Conservation (phyloP, 495 filamentous ascomycete species). For the Xylaria palmicola region DNA sequence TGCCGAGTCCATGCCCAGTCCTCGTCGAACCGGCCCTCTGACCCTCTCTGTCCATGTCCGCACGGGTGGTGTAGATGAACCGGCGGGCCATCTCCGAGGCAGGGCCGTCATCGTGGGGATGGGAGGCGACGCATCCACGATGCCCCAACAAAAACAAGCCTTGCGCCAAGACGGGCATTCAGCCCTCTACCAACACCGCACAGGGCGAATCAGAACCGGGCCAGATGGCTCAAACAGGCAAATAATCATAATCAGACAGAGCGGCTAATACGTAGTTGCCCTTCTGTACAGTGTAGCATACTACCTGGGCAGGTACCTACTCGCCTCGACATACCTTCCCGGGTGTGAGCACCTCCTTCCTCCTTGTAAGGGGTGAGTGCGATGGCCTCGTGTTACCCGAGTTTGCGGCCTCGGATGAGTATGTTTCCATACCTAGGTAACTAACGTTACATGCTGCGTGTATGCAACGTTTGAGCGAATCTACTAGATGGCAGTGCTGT, state of each 20-base stretch:
- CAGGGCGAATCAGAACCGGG: conserved; percentile 6
- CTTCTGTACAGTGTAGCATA: background rate
- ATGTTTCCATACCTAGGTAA: no score
- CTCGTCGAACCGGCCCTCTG: background rate
- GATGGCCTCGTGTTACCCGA: no score
- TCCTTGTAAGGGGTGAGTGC: no score
- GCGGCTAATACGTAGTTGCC: background rate
- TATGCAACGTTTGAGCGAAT: no score
- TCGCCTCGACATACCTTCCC: no score
- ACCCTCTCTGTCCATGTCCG: background rate
- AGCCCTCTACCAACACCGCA: background rate
- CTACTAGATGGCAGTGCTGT: no score
- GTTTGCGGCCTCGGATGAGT: no score
- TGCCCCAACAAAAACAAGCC: conserved; percentile 13
- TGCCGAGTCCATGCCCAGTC: background rate
- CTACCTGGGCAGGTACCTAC: no score
- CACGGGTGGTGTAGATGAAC: background rate
- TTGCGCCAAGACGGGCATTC: conserved; percentile 6
- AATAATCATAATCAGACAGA: background rate
- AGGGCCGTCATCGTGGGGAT: background rate
- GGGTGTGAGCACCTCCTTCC: no score
- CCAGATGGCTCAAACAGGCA: conserved; percentile 3
- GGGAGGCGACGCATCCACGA: background rate
- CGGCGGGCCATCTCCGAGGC: background rate
- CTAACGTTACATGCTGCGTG: no score